phyloP scores from a whole-genome alignment of 1,284 basidiomycete species.

The Ustilago crameri region DNA sequence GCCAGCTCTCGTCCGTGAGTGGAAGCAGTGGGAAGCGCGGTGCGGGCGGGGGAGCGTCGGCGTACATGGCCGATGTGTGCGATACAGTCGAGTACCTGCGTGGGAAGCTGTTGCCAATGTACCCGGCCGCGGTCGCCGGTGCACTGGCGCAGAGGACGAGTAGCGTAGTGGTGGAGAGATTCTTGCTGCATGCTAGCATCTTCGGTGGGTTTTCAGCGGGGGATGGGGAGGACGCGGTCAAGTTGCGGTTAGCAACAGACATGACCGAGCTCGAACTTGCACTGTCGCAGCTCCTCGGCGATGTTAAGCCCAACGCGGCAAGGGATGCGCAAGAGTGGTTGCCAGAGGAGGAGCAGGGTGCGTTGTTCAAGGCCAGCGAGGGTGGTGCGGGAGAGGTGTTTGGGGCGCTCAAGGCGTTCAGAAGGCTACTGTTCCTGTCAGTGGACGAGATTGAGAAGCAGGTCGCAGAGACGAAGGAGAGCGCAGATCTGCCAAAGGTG shows the following conservation, averaged over 20 bases:
- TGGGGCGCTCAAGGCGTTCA: slow-evolving; percentile 14
- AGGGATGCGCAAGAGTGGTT: not conserved
- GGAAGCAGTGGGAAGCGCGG: slow-evolving; percentile 13
- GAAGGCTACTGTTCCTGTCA: slow-evolving; percentile 17
- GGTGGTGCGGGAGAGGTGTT: not conserved
- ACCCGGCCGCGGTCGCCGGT: not conserved
- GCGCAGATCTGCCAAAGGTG: not conserved
- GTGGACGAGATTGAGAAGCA: slow-evolving; percentile 12
- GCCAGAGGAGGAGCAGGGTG: not conserved
- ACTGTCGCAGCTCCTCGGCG: slow-evolving; percentile 57
- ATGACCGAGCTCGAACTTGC: slow-evolving; percentile 96
- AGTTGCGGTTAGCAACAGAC: slow-evolving; percentile 89
- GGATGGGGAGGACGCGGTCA: slow-evolving; percentile 72
- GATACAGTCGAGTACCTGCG: slow-evolving; percentile 8
- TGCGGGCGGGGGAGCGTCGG: slow-evolving; percentile 23
- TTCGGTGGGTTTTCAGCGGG: too few relatives aligned
- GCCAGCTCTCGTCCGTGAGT: slow-evolving; percentile 6
- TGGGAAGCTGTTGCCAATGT: slow-evolving; percentile 11
- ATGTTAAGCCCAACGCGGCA: not conserved
- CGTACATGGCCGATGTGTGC: slow-evolving; percentile 21
- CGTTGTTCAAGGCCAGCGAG: not conserved
- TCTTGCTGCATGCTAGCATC: slow-evolving; percentile 79
- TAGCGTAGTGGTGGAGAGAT: slow-evolving; percentile 66
- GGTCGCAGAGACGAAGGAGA: too few relatives aligned
- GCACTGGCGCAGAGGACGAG: slow-evolving; percentile 1